phyloP scores from a whole-genome alignment of 768 basidiomycete species.

The Megacollybia marginata region DNA sequence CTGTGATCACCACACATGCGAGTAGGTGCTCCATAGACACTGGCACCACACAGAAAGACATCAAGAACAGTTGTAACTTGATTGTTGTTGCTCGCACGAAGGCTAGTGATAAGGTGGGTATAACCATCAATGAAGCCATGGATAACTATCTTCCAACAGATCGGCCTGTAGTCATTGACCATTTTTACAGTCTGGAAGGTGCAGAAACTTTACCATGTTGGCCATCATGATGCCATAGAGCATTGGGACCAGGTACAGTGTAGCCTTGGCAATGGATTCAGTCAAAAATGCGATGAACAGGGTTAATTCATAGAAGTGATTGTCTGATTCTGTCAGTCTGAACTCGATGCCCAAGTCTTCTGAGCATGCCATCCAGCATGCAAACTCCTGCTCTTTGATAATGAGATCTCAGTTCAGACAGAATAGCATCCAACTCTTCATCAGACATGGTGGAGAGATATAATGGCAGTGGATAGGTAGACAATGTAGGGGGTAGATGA shows the following conservation, averaged over 20 bases:
- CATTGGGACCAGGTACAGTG: slow-evolving; percentile 25
- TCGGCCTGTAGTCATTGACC: slow-evolving; percentile 11
- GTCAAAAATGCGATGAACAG: slow-evolving; percentile 14
- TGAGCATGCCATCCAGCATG: slow-evolving; percentile 18
- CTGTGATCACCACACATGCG: slow-evolving; percentile 25
- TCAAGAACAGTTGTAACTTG: slow-evolving; percentile 22
- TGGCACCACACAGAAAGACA: slow-evolving; percentile 17
- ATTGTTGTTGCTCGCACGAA: slow-evolving; percentile 27
- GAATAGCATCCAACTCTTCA: background rate
- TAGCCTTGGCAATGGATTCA: slow-evolving; percentile 21
- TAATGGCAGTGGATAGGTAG: background rate
- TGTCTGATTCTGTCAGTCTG: slow-evolving; percentile 10
- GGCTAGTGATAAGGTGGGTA: slow-evolving; percentile 14
- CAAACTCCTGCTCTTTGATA: slow-evolving; percentile 18
- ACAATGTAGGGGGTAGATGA: background rate
- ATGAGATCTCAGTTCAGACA: slow-evolving; percentile 6
- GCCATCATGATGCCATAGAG: slow-evolving; percentile 31
- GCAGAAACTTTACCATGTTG: slow-evolving; percentile 20
- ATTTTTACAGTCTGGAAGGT: background rate
- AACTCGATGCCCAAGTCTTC: slow-evolving; percentile 13
- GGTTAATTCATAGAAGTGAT: slow-evolving; percentile 13
- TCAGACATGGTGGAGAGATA: background rate
- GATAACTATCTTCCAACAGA: slow-evolving; percentile 20
- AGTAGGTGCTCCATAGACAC: slow-evolving; percentile 17
- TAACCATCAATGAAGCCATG: slow-evolving; percentile 24